Percentiles rank a stretch among this genome's conserved stretches.
These are phyloP conservation scores for Postia placenta DNA, from an alignment of 768 basidiomycete species.

Conservation along the genomic window DNA sequence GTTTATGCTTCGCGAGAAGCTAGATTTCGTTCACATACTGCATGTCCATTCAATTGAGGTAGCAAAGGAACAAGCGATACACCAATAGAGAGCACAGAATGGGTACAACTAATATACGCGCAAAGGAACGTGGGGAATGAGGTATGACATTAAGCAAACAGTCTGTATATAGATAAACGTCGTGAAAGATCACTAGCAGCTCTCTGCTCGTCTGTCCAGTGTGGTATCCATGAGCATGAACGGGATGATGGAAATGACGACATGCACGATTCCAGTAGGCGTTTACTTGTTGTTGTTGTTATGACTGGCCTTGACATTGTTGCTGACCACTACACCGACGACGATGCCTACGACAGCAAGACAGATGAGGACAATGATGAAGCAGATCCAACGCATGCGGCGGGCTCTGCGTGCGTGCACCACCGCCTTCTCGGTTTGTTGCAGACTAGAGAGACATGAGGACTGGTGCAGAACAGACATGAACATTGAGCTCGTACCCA, in stretches of 20 bases:
- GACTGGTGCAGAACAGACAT: not conserved
- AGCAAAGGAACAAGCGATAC: too few species aligned
- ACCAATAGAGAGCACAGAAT: not conserved
- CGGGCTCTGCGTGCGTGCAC: constrained; percentile 63
- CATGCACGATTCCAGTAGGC: not conserved
- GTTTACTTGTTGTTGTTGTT: constrained; percentile 4
- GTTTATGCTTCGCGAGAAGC: too few species aligned
- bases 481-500: constrained; percentile 45
- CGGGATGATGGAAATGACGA: too few species aligned
- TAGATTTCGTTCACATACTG: too few species aligned
- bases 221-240: not conserved
- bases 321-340: constrained; percentile 38
- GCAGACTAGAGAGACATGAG: constrained; percentile 34
- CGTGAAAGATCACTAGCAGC: not conserved
- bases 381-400: constrained; percentile 84
- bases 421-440: constrained; percentile 64
- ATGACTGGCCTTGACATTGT: constrained; percentile 8
- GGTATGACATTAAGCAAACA: constrained; percentile 1
- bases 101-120: not conserved
- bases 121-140: not conserved
- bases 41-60: too few species aligned
- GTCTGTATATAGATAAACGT: not conserved
- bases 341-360: constrained; percentile 52
- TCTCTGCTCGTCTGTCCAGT: not conserved
- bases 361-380: constrained; percentile 53